Percentiles rank a stretch among this genome's conserved stretches.
Evolutionary conservation across 2,329 filamentous ascomycete genomes (phyloP).

Genomic region (Pseudogymnoascus sp.): DNA sequence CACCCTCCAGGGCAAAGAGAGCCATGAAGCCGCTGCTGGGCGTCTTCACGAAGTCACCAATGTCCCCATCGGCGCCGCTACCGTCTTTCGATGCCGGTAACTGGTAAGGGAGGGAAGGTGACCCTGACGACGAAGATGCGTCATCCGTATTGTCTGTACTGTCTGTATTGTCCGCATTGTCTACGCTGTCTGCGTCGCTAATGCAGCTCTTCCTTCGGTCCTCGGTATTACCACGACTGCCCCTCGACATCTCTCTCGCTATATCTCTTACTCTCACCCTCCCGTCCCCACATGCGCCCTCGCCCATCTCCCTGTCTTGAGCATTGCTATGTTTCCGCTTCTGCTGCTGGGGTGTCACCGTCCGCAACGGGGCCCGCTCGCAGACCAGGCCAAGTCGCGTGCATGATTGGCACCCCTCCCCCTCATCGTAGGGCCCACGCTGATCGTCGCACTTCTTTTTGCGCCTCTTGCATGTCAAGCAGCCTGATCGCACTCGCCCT

Average conservation of each 20-base stretch:
- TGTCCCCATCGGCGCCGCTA: neutral
- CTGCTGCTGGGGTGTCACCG: neutral
- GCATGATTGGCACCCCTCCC: conserved; percentile 7
- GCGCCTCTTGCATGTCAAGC: conserved; percentile 8
- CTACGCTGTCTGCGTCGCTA: neutral
- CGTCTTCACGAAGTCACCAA: neutral
- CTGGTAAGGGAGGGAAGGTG: neutral
- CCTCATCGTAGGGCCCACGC: neutral
- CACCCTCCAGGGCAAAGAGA: neutral
- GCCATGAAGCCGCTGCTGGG: conserved; percentile 6
- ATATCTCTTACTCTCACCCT: neutral
- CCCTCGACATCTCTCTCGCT: neutral
- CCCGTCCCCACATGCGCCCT: neutral
- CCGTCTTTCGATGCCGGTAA: neutral
- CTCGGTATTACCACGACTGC: neutral
- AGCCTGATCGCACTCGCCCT: conserved; percentile 11
- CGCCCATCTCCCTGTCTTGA: neutral
- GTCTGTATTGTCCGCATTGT: neutral
- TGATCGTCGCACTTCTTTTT: conserved; percentile 11
- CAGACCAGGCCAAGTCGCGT: conserved; percentile 11
- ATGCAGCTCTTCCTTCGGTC: neutral
- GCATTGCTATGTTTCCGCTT: neutral
- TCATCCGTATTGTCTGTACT: neutral
- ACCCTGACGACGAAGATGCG: neutral
- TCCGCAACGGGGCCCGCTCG: conserved; percentile 11